phyloP scores from a whole-genome alignment of 2,329 filamentous ascomycete genomes.

The Pseudocercospora vitis region DNA sequence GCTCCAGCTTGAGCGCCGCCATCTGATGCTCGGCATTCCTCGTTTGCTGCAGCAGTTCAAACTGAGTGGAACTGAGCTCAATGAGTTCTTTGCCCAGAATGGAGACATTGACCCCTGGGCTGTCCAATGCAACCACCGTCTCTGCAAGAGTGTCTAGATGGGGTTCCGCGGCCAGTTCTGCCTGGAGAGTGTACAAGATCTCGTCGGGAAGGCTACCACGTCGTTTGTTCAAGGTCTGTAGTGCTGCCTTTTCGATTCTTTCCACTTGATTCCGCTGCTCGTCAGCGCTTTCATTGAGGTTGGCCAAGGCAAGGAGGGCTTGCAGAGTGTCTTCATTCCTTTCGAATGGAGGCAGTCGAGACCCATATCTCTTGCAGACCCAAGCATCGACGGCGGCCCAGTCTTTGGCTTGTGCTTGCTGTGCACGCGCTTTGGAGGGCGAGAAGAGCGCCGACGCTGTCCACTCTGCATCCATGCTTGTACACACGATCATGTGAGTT shows the following conservation, averaged over 20 bases:
- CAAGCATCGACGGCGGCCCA: constrained; percentile 87
- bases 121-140: constrained; percentile 40
- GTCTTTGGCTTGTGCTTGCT: constrained; percentile 80
- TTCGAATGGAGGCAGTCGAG: constrained; percentile 71
- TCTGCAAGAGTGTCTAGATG: constrained; percentile 41
- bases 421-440: constrained; percentile 67
- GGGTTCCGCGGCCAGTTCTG: constrained; percentile 32
- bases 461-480: constrained; percentile 35
- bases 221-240: constrained; percentile 52
- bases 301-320: constrained; percentile 69
- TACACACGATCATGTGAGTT: no score
- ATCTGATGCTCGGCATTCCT: constrained; percentile 28
- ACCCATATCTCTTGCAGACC: constrained; percentile 69
- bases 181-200: constrained; percentile 23
- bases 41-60: constrained; percentile 34
- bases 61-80: constrained; percentile 25
- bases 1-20: constrained; percentile 30
- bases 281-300: constrained; percentile 74
- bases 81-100: constrained; percentile 25
- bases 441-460: constrained; percentile 54
- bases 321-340: constrained; percentile 81
- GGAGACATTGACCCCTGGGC: constrained; percentile 31
- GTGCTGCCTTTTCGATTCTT: constrained; percentile 59
- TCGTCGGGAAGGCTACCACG: constrained; percentile 21
- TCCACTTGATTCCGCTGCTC: constrained; percentile 64